Evolutionary conservation across 176 grass and related monocot species (phyloP).

Genomic region (Avena atlantica): DNA sequence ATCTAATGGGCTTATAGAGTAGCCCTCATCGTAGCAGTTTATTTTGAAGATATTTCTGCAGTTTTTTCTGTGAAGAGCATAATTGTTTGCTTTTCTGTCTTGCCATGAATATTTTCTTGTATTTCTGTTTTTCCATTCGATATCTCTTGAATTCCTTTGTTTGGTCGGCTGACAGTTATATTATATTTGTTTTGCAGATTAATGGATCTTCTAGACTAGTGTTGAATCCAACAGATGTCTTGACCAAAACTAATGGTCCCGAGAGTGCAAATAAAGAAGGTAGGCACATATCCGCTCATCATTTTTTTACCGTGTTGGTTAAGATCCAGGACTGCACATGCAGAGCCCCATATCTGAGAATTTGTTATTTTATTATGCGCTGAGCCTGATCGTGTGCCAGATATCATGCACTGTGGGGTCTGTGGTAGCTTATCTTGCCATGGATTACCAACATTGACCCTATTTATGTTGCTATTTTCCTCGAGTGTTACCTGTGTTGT

Average conservation of each 20-base stretch:
- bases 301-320: neutral
- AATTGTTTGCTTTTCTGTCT: neutral
- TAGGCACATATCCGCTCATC: slow-evolving; percentile 3
- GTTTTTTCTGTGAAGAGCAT: neutral
- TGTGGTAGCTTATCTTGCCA: slow-evolving; percentile 8
- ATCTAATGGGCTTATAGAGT: slow-evolving; percentile 15
- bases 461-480: neutral
- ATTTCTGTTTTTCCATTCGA: slow-evolving; percentile 11
- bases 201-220: slow-evolving; percentile 39
- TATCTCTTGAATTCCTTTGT: slow-evolving; percentile 31
- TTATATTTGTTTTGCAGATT: slow-evolving; percentile 40
- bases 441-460: neutral
- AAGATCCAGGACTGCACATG: neutral
- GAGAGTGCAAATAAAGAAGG: slow-evolving; percentile 59
- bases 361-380: neutral
- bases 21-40: slow-evolving; percentile 5
- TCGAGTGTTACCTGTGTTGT: neutral
- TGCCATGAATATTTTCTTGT: slow-evolving; percentile 14
- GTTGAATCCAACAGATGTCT: slow-evolving; percentile 63
- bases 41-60: slow-evolving; percentile 1
- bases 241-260: slow-evolving; percentile 49
- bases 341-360: neutral
- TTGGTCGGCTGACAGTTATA: neutral
- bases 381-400: neutral
- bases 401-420: neutral